These are phyloP conservation scores for Crithidia expoeki DNA, from an alignment of 208 protist species.

Conservation along the genomic window DNA sequence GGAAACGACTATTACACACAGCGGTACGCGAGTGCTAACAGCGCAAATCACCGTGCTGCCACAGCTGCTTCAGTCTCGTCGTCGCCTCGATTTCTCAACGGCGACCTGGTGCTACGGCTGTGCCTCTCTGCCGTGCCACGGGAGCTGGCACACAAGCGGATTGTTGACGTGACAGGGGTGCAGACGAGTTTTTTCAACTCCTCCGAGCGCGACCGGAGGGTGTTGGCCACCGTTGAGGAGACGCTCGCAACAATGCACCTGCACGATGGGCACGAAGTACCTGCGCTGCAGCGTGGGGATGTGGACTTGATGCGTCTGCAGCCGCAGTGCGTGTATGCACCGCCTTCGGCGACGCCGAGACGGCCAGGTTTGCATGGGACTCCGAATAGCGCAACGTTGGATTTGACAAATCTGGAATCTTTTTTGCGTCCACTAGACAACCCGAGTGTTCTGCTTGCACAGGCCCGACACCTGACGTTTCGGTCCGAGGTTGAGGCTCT, in stretches of 20 bases:
- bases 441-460: conserved; percentile 34
- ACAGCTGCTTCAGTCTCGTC: neutral
- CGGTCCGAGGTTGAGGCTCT: conserved; percentile 57
- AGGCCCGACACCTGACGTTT: conserved; percentile 41
- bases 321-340: conserved; percentile 51
- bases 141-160: conserved; percentile 40
- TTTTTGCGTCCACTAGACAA: conserved; percentile 49
- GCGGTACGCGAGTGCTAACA: conserved; percentile 39
- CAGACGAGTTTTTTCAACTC: conserved; percentile 67
- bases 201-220: conserved; percentile 37
- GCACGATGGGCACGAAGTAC: conserved; percentile 80
- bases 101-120: conserved; percentile 50
- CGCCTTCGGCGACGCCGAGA: neutral
- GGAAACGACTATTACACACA: conserved; percentile 81
- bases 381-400: neutral
- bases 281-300: conserved; percentile 66
- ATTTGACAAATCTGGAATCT: conserved; percentile 13
- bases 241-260: conserved; percentile 80
- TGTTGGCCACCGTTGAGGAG: conserved; percentile 54
- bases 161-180: conserved; percentile 80
- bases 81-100: conserved; percentile 14
- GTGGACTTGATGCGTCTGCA: conserved; percentile 55
- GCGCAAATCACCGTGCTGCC: neutral
- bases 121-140: conserved; percentile 39
- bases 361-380: neutral